phyloP scores from a whole-genome alignment of 2,329 filamentous ascomycete genomes.

The Alternaria triticimaculans region DNA sequence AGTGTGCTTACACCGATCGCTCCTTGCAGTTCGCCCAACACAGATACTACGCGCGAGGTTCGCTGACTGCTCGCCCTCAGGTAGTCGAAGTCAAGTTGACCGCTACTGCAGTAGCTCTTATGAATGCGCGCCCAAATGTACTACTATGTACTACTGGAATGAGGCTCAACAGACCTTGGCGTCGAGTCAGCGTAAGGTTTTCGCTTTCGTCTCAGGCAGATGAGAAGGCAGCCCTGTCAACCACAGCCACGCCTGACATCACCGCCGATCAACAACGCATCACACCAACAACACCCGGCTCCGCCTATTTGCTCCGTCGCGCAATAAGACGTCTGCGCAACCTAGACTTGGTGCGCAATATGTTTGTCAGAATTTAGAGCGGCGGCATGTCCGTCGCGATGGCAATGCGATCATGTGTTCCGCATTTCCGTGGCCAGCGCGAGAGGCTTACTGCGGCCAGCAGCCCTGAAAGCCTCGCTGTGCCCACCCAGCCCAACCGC shows the following conservation, averaged over 20 bases:
- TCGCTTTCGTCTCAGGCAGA: constrained; percentile 1
- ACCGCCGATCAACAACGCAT: constrained; percentile 15
- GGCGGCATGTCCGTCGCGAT: constrained; percentile 1
- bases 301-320: constrained; percentile 14
- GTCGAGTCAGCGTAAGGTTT: neutral
- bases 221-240: constrained; percentile 3
- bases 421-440: constrained; percentile 5
- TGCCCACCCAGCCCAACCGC: constrained; percentile 19
- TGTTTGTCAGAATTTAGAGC: constrained; percentile 1
- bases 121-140: neutral
- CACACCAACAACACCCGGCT: constrained; percentile 2
- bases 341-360: neutral
- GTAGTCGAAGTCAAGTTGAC: neutral
- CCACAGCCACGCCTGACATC: constrained; percentile 15
- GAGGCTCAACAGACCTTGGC: neutral
- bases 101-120: neutral
- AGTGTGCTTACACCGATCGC: constrained; percentile 10
- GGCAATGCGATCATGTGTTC: neutral
- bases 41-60: neutral
- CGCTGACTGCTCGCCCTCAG: neutral
- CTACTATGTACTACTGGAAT: neutral
- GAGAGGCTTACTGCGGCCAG: constrained; percentile 26
- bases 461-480: constrained; percentile 22
- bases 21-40: neutral
- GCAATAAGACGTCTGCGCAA: constrained; percentile 10